phyloP scores from a whole-genome alignment of 371 early-diverging fungal species.

The Syncephalis plumigaleata region DNA sequence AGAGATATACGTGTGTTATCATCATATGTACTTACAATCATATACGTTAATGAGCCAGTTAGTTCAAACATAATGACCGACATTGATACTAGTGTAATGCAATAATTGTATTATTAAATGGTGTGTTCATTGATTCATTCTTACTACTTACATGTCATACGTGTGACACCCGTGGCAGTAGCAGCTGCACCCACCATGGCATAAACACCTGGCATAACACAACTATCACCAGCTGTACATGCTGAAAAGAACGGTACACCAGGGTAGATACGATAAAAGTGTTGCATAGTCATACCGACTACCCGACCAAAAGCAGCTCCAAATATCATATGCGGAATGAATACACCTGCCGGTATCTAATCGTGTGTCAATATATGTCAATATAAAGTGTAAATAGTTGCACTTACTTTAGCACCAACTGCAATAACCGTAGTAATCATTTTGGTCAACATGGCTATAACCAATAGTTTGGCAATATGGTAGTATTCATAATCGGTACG shows the following conservation, averaged over 20 bases:
- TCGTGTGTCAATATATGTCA: not conserved
- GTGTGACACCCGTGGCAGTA: conserved; percentile 71
- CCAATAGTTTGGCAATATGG: conserved; percentile 14
- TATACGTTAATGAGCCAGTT: conserved; percentile 72
- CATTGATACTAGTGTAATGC: conserved; percentile 40
- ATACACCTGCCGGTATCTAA: conserved; percentile 49
- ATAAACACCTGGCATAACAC: conserved; percentile 84
- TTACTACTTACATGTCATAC: conserved; percentile 46
- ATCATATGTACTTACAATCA: conserved; percentile 15
- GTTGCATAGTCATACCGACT: conserved; percentile 29
- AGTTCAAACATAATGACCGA: conserved; percentile 91
- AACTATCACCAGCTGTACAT: conserved; percentile 34
- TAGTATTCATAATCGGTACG: not conserved
- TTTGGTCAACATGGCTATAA: conserved; percentile 44
- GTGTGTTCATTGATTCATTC: not conserved
- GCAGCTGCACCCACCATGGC: conserved; percentile 91
- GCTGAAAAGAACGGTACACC: conserved; percentile 35
- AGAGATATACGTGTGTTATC: too few species aligned
- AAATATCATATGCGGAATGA: conserved; percentile 57
- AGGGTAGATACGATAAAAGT: conserved; percentile 21
- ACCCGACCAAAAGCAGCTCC: conserved; percentile 58
- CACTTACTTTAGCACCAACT: conserved; percentile 41
- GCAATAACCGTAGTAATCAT: conserved; percentile 49
- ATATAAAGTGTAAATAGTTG: not conserved
- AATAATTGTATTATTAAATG: not conserved